Evolutionary conservation across 2,329 filamentous ascomycete genomes (phyloP).

Genomic region (Clarireedia sp.): DNA sequence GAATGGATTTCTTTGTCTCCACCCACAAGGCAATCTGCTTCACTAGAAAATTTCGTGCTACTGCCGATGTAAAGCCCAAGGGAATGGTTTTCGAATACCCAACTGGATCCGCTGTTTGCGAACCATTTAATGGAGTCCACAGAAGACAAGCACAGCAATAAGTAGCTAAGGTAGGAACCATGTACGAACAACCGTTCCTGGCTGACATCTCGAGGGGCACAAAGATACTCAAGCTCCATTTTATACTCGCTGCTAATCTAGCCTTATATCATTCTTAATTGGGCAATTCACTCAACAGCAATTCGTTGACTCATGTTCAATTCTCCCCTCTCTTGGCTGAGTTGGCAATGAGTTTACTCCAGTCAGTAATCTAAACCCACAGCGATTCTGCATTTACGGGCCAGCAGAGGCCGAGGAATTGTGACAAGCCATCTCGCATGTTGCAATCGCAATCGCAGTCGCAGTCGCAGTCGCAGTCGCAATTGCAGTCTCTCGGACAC

Average conservation of each 20-base stretch:
- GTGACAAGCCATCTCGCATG: constrained; percentile 8
- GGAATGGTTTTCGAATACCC: background rate
- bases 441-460: constrained; percentile 1
- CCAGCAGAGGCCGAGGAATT: too few species aligned
- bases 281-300: background rate
- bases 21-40: background rate
- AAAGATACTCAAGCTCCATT: background rate
- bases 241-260: background rate
- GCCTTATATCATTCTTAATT: background rate
- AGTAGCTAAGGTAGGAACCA: background rate
- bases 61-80: background rate
- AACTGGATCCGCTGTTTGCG: background rate
- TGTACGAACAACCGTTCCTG: background rate
- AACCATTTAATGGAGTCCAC: background rate
- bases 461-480: background rate
- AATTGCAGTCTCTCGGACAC: background rate
- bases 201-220: background rate
- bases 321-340: background rate
- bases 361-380: background rate
- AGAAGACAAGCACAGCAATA: background rate
- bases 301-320: background rate
- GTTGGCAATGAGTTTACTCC: constrained; percentile 10
- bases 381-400: background rate
- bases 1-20: background rate
- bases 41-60: background rate